Base-by-base conservation (phyloP, 2,329 filamentous ascomycete genomes). In the Diaporthe sp. region DNA sequence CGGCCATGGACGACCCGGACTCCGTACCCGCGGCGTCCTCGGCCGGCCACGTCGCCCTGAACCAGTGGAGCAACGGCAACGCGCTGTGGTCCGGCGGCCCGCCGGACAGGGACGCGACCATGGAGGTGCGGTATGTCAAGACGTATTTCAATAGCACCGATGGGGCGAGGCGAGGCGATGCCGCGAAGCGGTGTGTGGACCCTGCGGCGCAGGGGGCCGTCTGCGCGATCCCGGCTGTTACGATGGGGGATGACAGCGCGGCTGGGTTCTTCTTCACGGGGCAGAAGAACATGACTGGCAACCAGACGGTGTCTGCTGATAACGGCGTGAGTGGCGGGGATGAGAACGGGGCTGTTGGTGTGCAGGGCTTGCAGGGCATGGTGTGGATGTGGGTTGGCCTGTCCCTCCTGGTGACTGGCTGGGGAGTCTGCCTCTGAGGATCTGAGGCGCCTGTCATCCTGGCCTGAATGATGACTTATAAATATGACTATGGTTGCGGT, bases 1-100 rank as follows among this genome's bases (percentile, higher is more conserved):
- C 88, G 40, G 85, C 86, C 64, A 92, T 94, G 86, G 80, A 83
- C 3, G 88, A 89, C 13, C 47, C 72, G 28, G 85, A 85, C 3
- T 86, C 87, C 1, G 86, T 94, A 33, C 94, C 94, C 0, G 85
- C 84, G 2, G 83, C 85, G 10, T 45, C 25, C 6, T 64, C 60
- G 13, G 84, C 91, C 0, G 94, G 94, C 1, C 90, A 92, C 80
- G 81, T 96, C 55, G 90, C 94, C 68, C 83, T 96, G 72, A 93
- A 92, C 78, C 94, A 96, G 81, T 92, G 94, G 94, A 94, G 92
- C 81, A 96, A 95, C 78, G 94, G 94, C 45, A 92, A 95, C 80
- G 80, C 86, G 8, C 80, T 85, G 2, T 96, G 94, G 94, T 93
- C 92, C 54, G 91, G 87, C 17, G 94, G 94, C 0, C 94, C 94